These are phyloP conservation scores for Nelumbo lutea DNA, from an alignment of 164 flowering plant species.

Conservation along the genomic window DNA sequence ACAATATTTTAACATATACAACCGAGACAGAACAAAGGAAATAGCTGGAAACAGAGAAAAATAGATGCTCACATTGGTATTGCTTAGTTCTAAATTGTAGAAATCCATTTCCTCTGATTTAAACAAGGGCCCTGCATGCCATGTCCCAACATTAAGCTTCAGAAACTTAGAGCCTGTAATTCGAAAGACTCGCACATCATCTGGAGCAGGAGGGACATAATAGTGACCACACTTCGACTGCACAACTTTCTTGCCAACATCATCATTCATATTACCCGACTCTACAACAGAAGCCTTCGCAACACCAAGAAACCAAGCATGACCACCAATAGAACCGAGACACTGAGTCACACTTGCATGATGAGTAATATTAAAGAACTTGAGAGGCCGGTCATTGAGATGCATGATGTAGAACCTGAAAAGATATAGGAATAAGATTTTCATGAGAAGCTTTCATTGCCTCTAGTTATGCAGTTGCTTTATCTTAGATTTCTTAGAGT, in stretches of 20 bases:
- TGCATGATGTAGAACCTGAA: constrained; percentile 85
- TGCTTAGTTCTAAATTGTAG: constrained; percentile 80
- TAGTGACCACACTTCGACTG: constrained; percentile 65
- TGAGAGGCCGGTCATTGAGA: constrained; percentile 40
- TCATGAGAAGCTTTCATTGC: no score
- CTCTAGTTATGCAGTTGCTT: no score
- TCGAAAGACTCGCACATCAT: constrained; percentile 59
- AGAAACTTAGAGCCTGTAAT: constrained; percentile 71
- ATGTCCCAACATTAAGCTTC: constrained; percentile 82
- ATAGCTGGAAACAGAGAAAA: not conserved
- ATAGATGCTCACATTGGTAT: constrained; percentile 72
- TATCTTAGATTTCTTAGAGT: no score
- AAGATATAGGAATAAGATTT: not conserved
- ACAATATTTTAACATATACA: not conserved
- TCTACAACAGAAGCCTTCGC: constrained; percentile 67
- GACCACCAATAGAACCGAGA: constrained; percentile 80
- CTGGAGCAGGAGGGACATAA: constrained; percentile 64
- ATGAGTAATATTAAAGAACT: constrained; percentile 68
- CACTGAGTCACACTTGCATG: constrained; percentile 95
- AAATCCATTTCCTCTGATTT: constrained; percentile 57
- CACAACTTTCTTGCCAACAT: constrained; percentile 17
- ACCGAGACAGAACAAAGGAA: not conserved
- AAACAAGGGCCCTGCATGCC: constrained; percentile 97
- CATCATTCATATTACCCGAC: constrained; percentile 12
- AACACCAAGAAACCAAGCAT: constrained; percentile 86